These are phyloP conservation scores for Mayamaea pseudoterrestris DNA, from an alignment of 108 stramenopile genomes.

Conservation along the genomic window DNA sequence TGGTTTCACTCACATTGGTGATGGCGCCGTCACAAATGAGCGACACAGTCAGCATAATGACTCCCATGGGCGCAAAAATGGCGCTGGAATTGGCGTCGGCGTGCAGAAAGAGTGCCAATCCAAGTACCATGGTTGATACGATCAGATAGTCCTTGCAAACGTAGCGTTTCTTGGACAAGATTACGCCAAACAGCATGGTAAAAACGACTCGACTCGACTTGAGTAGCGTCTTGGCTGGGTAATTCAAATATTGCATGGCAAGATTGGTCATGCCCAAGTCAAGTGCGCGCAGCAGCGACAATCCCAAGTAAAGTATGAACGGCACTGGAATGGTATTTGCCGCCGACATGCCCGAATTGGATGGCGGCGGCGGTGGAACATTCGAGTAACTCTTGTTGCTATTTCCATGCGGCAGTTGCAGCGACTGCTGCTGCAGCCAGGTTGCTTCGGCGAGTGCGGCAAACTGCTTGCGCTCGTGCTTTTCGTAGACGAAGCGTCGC, in stretches of 20 bases:
- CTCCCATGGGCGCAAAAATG: constrained; percentile 66
- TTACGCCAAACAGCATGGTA: constrained; percentile 83
- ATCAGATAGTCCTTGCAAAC: constrained; percentile 50
- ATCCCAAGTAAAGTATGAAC: constrained; percentile 49
- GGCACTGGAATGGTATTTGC: constrained; percentile 23
- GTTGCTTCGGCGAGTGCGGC: not conserved
- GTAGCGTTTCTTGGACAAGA: constrained; percentile 58
- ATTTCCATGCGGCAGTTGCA: too few species aligned
- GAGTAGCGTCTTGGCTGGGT: constrained; percentile 86
- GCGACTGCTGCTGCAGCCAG: not conserved
- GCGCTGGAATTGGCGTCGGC: constrained; percentile 72
- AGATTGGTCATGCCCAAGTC: constrained; percentile 83
- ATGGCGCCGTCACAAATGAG: constrained; percentile 77
- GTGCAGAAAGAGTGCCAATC: constrained; percentile 79
- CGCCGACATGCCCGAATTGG: too few species aligned
- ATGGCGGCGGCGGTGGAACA: too few species aligned
- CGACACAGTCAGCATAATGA: constrained; percentile 72
- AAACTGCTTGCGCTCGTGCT: constrained; percentile 11
- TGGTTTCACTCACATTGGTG: constrained; percentile 66
- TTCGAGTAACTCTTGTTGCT: constrained; percentile 2
- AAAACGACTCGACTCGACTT: constrained; percentile 74
- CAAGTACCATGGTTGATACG: constrained; percentile 71
- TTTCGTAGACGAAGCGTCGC: constrained; percentile 29
- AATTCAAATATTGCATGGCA: constrained; percentile 87
- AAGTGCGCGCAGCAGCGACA: constrained; percentile 67